Base-by-base conservation (phyloP, 139 green algal species). In the Closterium sp. region DNA sequence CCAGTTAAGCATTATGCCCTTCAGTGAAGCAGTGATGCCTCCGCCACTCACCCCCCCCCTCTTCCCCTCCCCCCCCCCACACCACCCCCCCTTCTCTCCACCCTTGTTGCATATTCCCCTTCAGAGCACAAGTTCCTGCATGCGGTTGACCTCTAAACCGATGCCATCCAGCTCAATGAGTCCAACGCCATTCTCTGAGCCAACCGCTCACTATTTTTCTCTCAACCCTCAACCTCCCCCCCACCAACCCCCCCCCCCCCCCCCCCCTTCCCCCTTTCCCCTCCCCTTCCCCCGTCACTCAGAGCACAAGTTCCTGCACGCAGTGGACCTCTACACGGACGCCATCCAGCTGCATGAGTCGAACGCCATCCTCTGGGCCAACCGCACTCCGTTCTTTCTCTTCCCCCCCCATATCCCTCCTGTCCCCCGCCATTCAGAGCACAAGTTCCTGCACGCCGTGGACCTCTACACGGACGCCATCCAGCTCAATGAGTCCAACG, bases 401-500 rank as follows among this genome's bases (percentile, higher is more conserved):
- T 66, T 66, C 43, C 4, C 6, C 43, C 3, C 43, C 6, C 43
- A 2, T 66, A n/a, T 8, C 30, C 35, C 34, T 19, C 88, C n/a
- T 84, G 28, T 91, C 21, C 25, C 25, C 30, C 33, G 7, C 86
- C 21, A 5, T 2, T 93, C 91, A 93, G 88, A 94, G 81, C 81
- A 85, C 86, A 96, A 98, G 87, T 99, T 97, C 64, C 30, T 90
- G 8, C 64, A 94, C 21, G 97, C 98, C 1, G 95, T 99, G 9
- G 95, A 96, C 2, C 85, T 94, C 4, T 99, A 99, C 94, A 97
- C 94, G 9, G 88, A 96, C 30, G 97, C 98, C 4, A 97, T 99
- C 4, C 94, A 97, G 7, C 32, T 96, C 0, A 95, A 97, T 88
- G 95, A 96, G 0, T 90, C 91, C 84, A 97, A 96, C 84, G 96